Percentiles rank a stretch among this genome's conserved stretches.
These are phyloP conservation scores for Dryadomyces quercus-mongolicae DNA, from an alignment of 2,329 filamentous ascomycete species.

Conservation along the genomic window DNA sequence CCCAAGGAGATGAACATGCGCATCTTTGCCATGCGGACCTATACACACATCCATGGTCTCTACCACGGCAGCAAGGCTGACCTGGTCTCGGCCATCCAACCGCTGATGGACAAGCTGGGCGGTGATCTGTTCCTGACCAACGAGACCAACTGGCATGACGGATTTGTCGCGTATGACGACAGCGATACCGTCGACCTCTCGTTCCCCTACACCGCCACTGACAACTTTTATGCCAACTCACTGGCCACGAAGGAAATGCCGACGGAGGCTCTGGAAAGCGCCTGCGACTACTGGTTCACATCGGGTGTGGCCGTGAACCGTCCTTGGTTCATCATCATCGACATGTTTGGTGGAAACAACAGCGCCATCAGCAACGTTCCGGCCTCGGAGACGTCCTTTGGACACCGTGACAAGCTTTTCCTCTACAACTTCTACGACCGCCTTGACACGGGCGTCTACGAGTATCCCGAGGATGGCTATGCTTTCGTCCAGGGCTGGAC, in stretches of 20 bases:
- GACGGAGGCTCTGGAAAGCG: conserved; percentile 12
- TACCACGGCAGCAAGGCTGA: conserved; percentile 15
- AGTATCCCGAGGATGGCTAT: conserved; percentile 24
- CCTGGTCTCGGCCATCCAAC: conserved; percentile 12
- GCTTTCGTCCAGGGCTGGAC: conserved; percentile 29
- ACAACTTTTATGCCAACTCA: conserved; percentile 20
- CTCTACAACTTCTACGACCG: conserved; percentile 38
- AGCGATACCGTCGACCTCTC: conserved; percentile 16
- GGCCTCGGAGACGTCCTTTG: conserved; percentile 21
- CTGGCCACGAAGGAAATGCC: conserved; percentile 17
- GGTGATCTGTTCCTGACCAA: conserved; percentile 12
- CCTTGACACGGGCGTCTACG: conserved; percentile 11
- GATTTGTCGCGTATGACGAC: conserved; percentile 20
- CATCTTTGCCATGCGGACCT: conserved; percentile 14
- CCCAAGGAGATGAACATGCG: conserved; percentile 18
- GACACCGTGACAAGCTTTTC: conserved; percentile 31
- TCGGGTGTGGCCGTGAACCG: conserved; percentile 12
- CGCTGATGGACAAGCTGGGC: conserved; percentile 14
- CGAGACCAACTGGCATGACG: conserved; percentile 17
- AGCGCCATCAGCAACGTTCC: conserved; percentile 22
- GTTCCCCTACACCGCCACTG: conserved; percentile 15
- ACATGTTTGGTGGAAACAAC: conserved; percentile 22
- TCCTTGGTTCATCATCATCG: conserved; percentile 22
- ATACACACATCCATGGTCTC: conserved; percentile 17
- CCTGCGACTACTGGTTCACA: conserved; percentile 17